Conservation (phyloP, 495 filamentous ascomycete genomes). For the Friedmanniomyces simplex region DNA sequence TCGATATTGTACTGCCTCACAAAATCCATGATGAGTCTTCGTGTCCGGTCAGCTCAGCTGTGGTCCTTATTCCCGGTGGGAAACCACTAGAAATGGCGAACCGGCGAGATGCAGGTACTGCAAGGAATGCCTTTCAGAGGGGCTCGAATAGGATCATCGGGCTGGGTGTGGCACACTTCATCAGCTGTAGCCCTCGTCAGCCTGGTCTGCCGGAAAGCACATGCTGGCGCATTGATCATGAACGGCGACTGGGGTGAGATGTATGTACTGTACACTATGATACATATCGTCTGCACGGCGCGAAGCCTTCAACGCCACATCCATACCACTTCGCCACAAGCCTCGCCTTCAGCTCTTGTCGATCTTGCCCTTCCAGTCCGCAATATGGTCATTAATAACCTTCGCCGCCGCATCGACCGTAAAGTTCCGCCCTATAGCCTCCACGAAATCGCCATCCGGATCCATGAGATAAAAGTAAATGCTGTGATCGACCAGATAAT, state of each 20-base stretch:
- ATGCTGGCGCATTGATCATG: neutral
- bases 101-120: no score
- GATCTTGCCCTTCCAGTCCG: constrained; percentile 66
- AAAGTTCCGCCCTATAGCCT: constrained; percentile 90
- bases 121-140: no score
- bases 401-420: constrained; percentile 75
- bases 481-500: constrained; percentile 96
- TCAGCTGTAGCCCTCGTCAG: no score
- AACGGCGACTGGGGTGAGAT: neutral
- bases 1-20: no score
- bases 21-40: no score
- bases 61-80: no score
- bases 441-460: constrained; percentile 95
- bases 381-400: constrained; percentile 77
- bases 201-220: no score
- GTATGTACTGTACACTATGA: neutral
- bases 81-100: no score
- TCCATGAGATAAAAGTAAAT: constrained; percentile 99
- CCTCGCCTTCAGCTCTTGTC: constrained; percentile 21
- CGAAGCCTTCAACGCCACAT: neutral
- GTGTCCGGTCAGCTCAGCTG: no score
- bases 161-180: no score
- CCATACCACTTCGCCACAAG: neutral
- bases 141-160: no score
- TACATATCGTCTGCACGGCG: neutral